Evolutionary conservation across 768 basidiomycete species (phyloP).

Genomic region (Rhodosporidiobolus odoratus): DNA sequence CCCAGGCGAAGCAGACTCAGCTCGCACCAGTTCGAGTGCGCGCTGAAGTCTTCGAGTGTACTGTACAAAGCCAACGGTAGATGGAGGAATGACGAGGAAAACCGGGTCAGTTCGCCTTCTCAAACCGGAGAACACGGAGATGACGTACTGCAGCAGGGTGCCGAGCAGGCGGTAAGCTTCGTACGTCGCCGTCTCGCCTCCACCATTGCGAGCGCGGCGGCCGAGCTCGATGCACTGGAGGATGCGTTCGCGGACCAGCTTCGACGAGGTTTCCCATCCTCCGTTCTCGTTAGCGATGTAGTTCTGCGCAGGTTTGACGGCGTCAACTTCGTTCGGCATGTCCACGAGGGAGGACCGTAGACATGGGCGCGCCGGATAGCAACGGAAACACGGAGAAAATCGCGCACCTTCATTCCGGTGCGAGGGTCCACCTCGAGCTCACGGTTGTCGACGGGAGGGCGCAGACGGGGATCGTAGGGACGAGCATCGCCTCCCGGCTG

Average conservation of each 20-base stretch:
- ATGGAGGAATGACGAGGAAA: conserved; percentile 6
- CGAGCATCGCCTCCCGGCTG: conserved; percentile 62
- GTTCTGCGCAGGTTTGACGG: too few relatives aligned
- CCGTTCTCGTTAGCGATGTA: conserved; percentile 71
- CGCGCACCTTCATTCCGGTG: conserved; percentile 79
- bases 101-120: too few relatives aligned
- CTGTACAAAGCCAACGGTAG: conserved; percentile 25
- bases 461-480: conserved; percentile 66
- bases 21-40: conserved; percentile 74
- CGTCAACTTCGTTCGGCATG: too few relatives aligned
- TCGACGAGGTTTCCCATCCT: conserved; percentile 85
- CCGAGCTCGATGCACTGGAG: conserved; percentile 75
- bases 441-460: conserved; percentile 73
- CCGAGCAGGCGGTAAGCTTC: conserved; percentile 69
- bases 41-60: conserved; percentile 68
- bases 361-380: background rate
- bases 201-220: conserved; percentile 54
- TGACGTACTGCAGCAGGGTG: conserved; percentile 42
- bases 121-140: too few relatives aligned
- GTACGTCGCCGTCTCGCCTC: conserved; percentile 54
- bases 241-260: conserved; percentile 65
- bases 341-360: background rate
- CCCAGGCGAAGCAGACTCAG: conserved; percentile 70
- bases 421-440: conserved; percentile 78
- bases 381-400: background rate